Evolutionary conservation across 495 filamentous ascomycete species (phyloP).

Genomic region (Penicillium paxilli): DNA sequence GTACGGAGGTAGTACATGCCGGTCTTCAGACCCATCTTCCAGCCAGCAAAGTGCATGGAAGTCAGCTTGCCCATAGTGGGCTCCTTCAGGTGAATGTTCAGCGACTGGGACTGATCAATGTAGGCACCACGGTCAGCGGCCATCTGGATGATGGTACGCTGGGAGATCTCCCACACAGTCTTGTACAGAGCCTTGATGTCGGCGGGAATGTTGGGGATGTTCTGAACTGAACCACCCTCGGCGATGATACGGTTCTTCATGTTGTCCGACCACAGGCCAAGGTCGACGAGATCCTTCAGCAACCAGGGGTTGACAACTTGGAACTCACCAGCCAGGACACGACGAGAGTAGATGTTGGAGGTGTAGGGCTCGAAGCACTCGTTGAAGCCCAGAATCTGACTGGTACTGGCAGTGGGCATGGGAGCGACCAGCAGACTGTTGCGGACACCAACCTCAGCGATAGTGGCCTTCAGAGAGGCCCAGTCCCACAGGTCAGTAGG

Average conservation of each 20-base stretch:
- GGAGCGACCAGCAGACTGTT: constrained; percentile 94
- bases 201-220: constrained; percentile 90
- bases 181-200: constrained; percentile 98
- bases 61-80: constrained; percentile 99
- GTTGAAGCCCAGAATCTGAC: constrained; percentile 96
- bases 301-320: constrained; percentile 99
- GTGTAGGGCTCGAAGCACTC: constrained; percentile 99
- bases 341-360: constrained; percentile 98
- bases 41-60: constrained; percentile 98
- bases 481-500: constrained; percentile 97
- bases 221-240: constrained; percentile 92
- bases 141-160: constrained; percentile 94
- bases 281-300: constrained; percentile 95
- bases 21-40: constrained; percentile 98
- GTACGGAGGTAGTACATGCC: constrained; percentile 99
- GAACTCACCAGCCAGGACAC: constrained; percentile 97
- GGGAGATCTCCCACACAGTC: constrained; percentile 99
- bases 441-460: constrained; percentile 86
- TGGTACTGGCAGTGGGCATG: constrained; percentile 96
- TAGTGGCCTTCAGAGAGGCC: constrained; percentile 82
- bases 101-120: constrained; percentile 97
- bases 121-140: constrained; percentile 96
- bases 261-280: constrained; percentile 97
- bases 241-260: constrained; percentile 99
- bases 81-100: constrained; percentile 99